phyloP scores from a whole-genome alignment of 2,329 filamentous ascomycete species.

The Beauveria varroae region DNA sequence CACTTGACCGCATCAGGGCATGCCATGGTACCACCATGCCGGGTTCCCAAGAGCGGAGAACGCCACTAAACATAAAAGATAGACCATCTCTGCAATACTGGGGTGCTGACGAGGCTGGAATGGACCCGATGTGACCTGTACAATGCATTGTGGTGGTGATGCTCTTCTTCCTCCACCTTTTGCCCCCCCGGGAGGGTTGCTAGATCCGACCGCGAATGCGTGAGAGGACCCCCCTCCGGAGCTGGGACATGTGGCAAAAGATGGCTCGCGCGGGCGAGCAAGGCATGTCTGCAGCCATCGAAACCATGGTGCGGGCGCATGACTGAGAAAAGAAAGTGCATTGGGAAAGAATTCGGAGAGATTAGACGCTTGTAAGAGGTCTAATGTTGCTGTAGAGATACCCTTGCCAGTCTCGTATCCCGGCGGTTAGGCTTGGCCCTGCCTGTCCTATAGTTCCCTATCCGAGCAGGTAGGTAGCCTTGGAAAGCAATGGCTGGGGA shows the following conservation, averaged over 20 bases:
- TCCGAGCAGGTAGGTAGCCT: too few species aligned
- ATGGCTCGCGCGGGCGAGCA: background rate
- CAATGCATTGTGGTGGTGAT: constrained; percentile 8
- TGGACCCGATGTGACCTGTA: constrained; percentile 3
- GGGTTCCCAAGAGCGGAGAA: background rate
- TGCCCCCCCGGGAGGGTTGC: too few species aligned
- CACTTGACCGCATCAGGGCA: background rate
- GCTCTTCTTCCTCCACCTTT: background rate
- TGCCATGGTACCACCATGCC: background rate
- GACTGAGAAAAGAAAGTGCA: constrained; percentile 1
- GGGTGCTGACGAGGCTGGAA: constrained; percentile 5
- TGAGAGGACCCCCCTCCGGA: background rate
- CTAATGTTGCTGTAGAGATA: constrained; percentile 8
- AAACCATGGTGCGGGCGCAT: background rate
- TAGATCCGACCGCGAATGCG: too few species aligned
- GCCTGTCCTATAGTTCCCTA: background rate
- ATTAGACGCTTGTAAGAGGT: background rate
- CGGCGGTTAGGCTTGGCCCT: background rate
- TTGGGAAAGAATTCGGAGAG: background rate
- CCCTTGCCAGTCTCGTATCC: background rate
- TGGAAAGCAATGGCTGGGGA: too few species aligned
- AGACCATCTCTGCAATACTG: background rate
- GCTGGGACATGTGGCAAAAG: background rate
- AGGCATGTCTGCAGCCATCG: constrained; percentile 2
- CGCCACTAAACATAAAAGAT: background rate